phyloP scores from a whole-genome alignment of 2,329 filamentous ascomycete genomes.

The Trichoderma pleuroti region DNA sequence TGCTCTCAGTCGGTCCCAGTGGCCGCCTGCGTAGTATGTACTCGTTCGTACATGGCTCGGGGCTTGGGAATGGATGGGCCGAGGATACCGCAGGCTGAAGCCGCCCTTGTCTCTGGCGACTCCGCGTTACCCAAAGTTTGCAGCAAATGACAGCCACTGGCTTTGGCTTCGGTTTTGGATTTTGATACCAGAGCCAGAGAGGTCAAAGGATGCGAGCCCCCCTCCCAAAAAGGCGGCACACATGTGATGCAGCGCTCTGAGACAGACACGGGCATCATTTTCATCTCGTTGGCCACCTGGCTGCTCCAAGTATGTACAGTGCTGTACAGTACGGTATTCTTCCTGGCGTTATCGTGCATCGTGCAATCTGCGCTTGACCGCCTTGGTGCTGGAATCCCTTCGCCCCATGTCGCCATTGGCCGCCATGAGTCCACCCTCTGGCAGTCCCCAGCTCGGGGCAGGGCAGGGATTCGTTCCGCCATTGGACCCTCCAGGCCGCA shows the following conservation, averaged over 20 bases:
- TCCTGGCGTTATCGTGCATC: not conserved
- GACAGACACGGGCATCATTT: not conserved
- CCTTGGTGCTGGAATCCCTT: not conserved
- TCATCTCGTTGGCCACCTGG: no score
- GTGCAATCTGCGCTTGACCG: slow-evolving; percentile 3
- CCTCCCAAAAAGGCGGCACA: not conserved
- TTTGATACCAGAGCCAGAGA: not conserved
- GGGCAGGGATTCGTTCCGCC: slow-evolving; percentile 10
- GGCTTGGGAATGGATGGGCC: not conserved
- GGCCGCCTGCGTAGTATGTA: not conserved
- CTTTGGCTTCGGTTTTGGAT: not conserved
- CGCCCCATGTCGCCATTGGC: not conserved
- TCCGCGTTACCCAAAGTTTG: not conserved
- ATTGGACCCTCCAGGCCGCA: not conserved
- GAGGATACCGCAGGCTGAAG: slow-evolving; percentile 11
- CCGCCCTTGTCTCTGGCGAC: not conserved
- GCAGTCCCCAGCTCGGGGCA: not conserved
- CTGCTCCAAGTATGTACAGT: no score
- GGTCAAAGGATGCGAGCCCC: not conserved
- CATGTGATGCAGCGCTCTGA: not conserved
- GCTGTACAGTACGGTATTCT: no score
- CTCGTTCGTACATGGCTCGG: not conserved
- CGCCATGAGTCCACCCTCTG: not conserved
- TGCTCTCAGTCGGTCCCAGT: not conserved
- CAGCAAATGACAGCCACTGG: not conserved